These are phyloP conservation scores for Citrus glauca DNA, from an alignment of 345 rosid genomes.

Conservation along the genomic window DNA sequence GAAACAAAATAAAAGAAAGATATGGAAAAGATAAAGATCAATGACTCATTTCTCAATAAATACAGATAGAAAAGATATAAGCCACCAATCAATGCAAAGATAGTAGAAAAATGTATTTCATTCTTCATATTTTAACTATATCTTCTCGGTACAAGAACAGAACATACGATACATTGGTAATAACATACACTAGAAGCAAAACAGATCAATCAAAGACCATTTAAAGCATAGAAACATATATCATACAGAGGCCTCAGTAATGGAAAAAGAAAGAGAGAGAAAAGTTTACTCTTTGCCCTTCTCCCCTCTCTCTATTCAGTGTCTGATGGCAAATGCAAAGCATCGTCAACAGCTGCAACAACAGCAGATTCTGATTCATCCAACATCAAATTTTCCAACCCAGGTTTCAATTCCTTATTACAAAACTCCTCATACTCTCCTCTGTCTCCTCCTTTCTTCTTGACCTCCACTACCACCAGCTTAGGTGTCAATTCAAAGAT, in stretches of 20 bases:
- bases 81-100: conserved; percentile 17
- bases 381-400: conserved; percentile 54
- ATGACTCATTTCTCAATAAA: conserved; percentile 9
- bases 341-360: conserved; percentile 14
- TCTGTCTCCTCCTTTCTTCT: conserved; percentile 81
- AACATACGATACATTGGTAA: conserved; percentile 8
- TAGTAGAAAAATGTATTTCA: conserved; percentile 24
- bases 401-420: conserved; percentile 66
- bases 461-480: conserved; percentile 78
- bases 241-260: conserved; percentile 20
- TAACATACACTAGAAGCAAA: conserved; percentile 17
- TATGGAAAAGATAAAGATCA: neutral
- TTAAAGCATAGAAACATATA: conserved; percentile 1
- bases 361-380: conserved; percentile 44
- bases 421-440: conserved; percentile 85
- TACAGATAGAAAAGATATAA: conserved; percentile 3
- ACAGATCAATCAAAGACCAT: conserved; percentile 17
- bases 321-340: conserved; percentile 61
- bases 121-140: conserved; percentile 25
- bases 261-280: conserved; percentile 8
- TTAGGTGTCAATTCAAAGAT: conserved; percentile 56
- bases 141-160: conserved; percentile 25
- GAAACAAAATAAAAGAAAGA: neutral
- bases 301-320: conserved; percentile 41
- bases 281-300: conserved; percentile 35